Percentiles rank a stretch among this genome's conserved stretches.
Conservation (phyloP, 805 yeast genomes). For the Kuraishia cidri region DNA sequence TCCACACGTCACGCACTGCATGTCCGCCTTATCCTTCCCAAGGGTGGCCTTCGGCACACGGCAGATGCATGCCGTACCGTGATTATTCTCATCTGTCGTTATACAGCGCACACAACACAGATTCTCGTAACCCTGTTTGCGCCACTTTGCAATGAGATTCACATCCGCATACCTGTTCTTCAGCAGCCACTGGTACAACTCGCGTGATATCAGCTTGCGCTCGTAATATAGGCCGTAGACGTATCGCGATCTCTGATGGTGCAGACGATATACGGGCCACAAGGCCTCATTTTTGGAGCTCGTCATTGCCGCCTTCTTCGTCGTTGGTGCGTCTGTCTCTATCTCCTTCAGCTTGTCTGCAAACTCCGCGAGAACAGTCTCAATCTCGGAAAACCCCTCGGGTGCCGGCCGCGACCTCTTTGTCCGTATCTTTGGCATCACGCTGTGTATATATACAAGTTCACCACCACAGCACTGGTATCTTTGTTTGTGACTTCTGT, state of each 20-base stretch:
- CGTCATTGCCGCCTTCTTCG: constrained; percentile 1
- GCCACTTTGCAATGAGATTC: constrained; percentile 64
- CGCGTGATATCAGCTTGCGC: constrained; percentile 55
- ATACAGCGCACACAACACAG: constrained; percentile 81
- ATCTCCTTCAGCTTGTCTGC: constrained; percentile 47
- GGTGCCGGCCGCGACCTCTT: constrained; percentile 51
- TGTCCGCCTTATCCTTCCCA: constrained; percentile 16
- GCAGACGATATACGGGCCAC: constrained; percentile 65
- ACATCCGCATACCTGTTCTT: constrained; percentile 60
- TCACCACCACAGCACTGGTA: too few species aligned
- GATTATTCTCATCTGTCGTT: constrained; percentile 48
- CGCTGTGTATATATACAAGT: neutral
- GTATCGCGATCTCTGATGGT: constrained; percentile 71
- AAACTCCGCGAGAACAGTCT: constrained; percentile 56
- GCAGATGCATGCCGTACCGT: constrained; percentile 71
- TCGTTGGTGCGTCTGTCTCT: constrained; percentile 21
- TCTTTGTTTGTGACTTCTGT: too few species aligned
- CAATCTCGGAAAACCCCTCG: constrained; percentile 61
- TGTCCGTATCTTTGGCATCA: constrained; percentile 39
- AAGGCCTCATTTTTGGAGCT: constrained; percentile 44
- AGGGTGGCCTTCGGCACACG: constrained; percentile 66
- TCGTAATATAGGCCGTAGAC: constrained; percentile 67
- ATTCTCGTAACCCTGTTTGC: constrained; percentile 65
- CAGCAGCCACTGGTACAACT: constrained; percentile 67
- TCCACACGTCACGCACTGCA: constrained; percentile 74